Conservation (phyloP, 2,329 filamentous ascomycete species). For the Cytospora piceicola region DNA sequence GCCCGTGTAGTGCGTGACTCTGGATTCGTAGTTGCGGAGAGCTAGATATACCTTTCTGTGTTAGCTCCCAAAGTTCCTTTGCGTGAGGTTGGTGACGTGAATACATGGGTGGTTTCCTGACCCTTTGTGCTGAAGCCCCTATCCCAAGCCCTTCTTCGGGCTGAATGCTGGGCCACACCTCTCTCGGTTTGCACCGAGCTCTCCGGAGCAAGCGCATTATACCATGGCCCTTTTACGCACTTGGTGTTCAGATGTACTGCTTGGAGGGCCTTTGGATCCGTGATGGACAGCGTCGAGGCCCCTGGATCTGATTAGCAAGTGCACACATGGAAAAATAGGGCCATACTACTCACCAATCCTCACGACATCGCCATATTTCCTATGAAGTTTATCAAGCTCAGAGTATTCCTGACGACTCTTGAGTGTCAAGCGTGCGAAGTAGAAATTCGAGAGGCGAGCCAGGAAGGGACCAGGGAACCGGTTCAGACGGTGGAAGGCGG, state of each 20-base stretch:
- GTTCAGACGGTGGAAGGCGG: slow-evolving; percentile 21
- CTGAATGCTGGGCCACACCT: neutral
- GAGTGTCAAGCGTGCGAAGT: neutral
- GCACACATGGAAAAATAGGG: neutral
- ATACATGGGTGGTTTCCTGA: neutral
- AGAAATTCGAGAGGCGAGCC: slow-evolving; percentile 22
- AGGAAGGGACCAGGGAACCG: slow-evolving; percentile 25
- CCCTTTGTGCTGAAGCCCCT: slow-evolving; percentile 21
- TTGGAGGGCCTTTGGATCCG: slow-evolving; percentile 14
- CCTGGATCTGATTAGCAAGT: slow-evolving; percentile 6
- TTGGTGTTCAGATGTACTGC: slow-evolving; percentile 13
- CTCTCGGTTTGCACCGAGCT: slow-evolving; percentile 16
- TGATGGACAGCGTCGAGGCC: slow-evolving; percentile 21
- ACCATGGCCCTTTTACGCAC: slow-evolving; percentile 21
- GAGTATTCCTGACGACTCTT: slow-evolving; percentile 11
- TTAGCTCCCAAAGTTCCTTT: neutral
- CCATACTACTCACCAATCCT: slow-evolving; percentile 14
- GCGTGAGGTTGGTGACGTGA: neutral
- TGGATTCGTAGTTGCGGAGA: slow-evolving; percentile 38
- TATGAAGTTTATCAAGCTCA: slow-evolving; percentile 18
- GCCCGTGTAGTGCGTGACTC: slow-evolving; percentile 35
- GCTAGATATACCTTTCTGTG: slow-evolving; percentile 12
- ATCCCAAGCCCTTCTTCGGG: slow-evolving; percentile 23
- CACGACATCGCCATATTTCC: slow-evolving; percentile 23
- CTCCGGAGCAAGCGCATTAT: slow-evolving; percentile 4